Percentiles rank a stretch among this genome's conserved stretches.
Evolutionary conservation across 208 protist genomes (phyloP).

Genomic region (Trichomonas tenax): DNA sequence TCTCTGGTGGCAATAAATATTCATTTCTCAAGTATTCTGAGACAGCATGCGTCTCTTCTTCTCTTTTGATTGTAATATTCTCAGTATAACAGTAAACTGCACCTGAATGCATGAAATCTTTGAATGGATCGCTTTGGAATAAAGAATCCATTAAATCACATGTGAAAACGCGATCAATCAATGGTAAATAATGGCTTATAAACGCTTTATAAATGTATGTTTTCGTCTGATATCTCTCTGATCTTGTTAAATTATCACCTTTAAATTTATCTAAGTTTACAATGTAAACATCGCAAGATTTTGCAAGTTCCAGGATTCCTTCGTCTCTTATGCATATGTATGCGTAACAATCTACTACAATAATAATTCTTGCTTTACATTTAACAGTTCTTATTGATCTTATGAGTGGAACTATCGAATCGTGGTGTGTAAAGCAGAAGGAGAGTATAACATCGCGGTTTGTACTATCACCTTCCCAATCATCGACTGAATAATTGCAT

Average conservation of each 20-base stretch:
- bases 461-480: background rate
- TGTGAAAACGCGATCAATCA: background rate
- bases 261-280: background rate
- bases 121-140: conserved; percentile 2
- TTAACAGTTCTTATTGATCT: background rate
- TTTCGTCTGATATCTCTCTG: background rate
- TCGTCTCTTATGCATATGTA: background rate
- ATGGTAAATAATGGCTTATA: background rate
- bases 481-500: background rate
- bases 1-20: background rate
- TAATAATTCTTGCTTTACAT: background rate
- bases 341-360: background rate
- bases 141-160: background rate
- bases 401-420: background rate
- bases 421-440: background rate
- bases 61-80: background rate
- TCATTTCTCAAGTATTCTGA: background rate
- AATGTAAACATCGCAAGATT: background rate
- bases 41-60: background rate
- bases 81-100: background rate
- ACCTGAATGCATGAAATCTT: background rate
- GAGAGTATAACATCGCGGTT: background rate
- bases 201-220: background rate
- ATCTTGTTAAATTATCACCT: background rate
- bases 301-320: too few relatives aligned